These are phyloP conservation scores for Wickerhamomyces rabaulensis DNA, from an alignment of 805 yeast species.

Conservation along the genomic window DNA sequence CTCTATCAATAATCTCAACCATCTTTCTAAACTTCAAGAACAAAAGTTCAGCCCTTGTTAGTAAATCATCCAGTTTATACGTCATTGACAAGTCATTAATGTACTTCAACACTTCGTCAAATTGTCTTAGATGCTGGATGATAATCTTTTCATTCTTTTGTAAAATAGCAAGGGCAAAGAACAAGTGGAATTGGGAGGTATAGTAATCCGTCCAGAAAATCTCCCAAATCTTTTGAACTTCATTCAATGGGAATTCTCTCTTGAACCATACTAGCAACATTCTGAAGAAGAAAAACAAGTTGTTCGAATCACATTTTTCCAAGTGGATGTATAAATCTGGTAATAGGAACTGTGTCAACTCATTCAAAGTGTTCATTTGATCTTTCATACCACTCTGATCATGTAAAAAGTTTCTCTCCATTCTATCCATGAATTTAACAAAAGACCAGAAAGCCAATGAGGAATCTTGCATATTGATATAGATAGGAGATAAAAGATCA, in stretches of 20 bases:
- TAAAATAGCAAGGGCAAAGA: constrained; percentile 82
- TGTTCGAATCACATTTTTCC: constrained; percentile 81
- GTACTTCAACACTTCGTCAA: constrained; percentile 89
- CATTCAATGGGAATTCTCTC: constrained; percentile 79
- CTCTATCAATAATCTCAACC: constrained; percentile 64
- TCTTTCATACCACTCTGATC: constrained; percentile 91
- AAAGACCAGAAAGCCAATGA: constrained; percentile 85
- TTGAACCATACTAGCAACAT: constrained; percentile 96
- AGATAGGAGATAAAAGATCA: constrained; percentile 84
- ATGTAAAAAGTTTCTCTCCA: constrained; percentile 90
- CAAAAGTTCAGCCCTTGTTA: constrained; percentile 79
- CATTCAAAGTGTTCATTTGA: constrained; percentile 80
- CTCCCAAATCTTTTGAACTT: constrained; percentile 85
- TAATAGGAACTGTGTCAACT: constrained; percentile 82
- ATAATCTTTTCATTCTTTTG: constrained; percentile 82
- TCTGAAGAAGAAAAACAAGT: constrained; percentile 88
- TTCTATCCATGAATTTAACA: constrained; percentile 80
- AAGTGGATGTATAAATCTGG: constrained; percentile 81
- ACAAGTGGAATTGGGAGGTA: constrained; percentile 82
- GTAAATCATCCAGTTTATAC: constrained; percentile 66
- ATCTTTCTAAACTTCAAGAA: constrained; percentile 77
- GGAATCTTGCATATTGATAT: constrained; percentile 63
- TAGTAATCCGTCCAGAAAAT: constrained; percentile 83
- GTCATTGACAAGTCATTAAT: constrained; percentile 85
- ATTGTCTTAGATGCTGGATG: constrained; percentile 63